These are phyloP conservation scores for Myxozyma mucilagina DNA, from an alignment of 805 yeast genomes.

Conservation along the genomic window DNA sequence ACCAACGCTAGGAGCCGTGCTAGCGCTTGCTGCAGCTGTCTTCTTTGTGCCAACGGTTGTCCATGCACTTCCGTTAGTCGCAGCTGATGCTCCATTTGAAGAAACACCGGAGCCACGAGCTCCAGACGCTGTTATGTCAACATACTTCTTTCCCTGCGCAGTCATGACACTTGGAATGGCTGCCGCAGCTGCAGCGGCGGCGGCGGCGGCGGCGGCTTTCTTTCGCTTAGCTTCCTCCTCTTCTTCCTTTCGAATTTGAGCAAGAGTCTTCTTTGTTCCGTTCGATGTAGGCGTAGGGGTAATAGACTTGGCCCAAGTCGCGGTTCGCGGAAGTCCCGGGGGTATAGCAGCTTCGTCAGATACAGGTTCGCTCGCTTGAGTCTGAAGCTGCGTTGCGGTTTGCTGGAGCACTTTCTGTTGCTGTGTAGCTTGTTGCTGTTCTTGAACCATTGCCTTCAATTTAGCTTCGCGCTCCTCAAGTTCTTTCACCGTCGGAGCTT, in stretches of 20 bases:
- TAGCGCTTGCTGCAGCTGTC: background rate
- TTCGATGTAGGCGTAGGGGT: slow-evolving; percentile 27
- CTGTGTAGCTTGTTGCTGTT: slow-evolving; percentile 18
- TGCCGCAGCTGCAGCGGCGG: slow-evolving; percentile 20
- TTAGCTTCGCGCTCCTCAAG: slow-evolving; percentile 39
- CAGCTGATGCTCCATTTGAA: slow-evolving; percentile 11
- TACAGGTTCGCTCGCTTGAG: background rate
- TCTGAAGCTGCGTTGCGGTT: background rate
- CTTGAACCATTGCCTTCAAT: slow-evolving; percentile 27
- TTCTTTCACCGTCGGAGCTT: slow-evolving; percentile 36
- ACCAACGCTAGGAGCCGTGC: slow-evolving; percentile 41
- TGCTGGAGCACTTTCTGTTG: background rate
- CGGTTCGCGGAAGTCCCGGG: slow-evolving; percentile 34
- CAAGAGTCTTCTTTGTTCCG: slow-evolving; percentile 39
- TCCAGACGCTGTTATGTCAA: slow-evolving; percentile 19
- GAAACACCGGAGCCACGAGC: slow-evolving; percentile 8
- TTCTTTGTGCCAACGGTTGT: slow-evolving; percentile 50
- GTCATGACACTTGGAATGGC: slow-evolving; percentile 17
- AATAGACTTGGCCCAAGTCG: slow-evolving; percentile 35
- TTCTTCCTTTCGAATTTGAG: slow-evolving; percentile 45
- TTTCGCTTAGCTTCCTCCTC: slow-evolving; percentile 35
- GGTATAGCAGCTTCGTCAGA: slow-evolving; percentile 21
- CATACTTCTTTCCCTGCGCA: slow-evolving; percentile 20
- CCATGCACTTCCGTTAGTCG: slow-evolving; percentile 34
- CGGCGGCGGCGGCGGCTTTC: slow-evolving; percentile 18